Conservation (phyloP, 202 grass and related monocot species). For the Hordeum pubiflorum region DNA sequence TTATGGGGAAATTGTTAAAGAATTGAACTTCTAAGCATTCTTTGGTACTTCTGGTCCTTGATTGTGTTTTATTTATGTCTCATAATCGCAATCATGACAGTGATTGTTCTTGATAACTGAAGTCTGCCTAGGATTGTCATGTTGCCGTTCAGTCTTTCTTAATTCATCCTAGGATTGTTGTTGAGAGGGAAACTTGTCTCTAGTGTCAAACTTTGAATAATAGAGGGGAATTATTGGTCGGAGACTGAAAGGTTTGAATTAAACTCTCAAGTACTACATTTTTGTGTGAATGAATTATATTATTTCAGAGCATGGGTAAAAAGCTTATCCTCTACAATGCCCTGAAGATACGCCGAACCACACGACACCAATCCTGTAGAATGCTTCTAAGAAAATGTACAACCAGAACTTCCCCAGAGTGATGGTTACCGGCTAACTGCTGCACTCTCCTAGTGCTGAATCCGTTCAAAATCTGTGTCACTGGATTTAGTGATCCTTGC, state of each 20-base stretch:
- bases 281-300: background rate
- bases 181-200: background rate
- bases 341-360: background rate
- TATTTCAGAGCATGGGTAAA: background rate
- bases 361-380: conserved; percentile 6
- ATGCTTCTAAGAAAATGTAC: background rate
- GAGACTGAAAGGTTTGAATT: background rate
- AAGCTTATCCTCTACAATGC: conserved; percentile 6
- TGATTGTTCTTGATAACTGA: background rate
- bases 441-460: conserved; percentile 26
- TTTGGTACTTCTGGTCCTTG: background rate
- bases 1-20: background rate
- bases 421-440: conserved; percentile 37
- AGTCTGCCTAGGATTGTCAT: background rate
- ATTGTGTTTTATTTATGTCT: background rate
- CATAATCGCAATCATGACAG: background rate
- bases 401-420: background rate
- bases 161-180: background rate
- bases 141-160: conserved; percentile 6
- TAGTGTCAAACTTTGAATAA: background rate
- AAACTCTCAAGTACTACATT: background rate
- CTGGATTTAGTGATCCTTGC: conserved; percentile 18
- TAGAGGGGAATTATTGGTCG: background rate
- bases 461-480: conserved; percentile 4
- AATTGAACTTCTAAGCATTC: background rate